phyloP scores from a whole-genome alignment of 2,329 filamentous ascomycete species.

The Curvularia spicifera region DNA sequence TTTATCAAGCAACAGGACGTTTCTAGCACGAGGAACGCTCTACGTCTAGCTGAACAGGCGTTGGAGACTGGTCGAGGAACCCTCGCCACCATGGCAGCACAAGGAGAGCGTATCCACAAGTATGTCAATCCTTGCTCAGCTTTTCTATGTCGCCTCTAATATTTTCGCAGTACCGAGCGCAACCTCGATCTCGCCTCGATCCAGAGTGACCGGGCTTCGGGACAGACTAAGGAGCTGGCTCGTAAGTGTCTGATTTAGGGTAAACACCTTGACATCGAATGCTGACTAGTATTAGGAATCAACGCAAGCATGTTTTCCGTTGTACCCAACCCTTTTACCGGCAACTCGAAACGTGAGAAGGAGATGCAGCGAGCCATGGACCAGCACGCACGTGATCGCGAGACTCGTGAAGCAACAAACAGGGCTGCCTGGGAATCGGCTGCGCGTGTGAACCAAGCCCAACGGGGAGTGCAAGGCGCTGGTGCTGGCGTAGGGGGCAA shows the following conservation, averaged over 20 bases:
- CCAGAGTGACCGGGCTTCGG: constrained; percentile 78
- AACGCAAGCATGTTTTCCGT: constrained; percentile 92
- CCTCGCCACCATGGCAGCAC: constrained; percentile 38
- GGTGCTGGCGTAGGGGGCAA: constrained; percentile 16
- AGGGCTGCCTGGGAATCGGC: constrained; percentile 55
- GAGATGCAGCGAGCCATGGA: constrained; percentile 66
- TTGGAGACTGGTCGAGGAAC: constrained; percentile 69
- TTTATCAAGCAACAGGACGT: constrained; percentile 77
- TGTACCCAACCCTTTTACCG: constrained; percentile 68
- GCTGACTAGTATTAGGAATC: constrained; percentile 52
- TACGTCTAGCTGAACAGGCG: constrained; percentile 66
- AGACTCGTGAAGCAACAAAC: constrained; percentile 62
- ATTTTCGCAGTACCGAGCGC: constrained; percentile 62
- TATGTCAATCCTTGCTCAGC: background rate
- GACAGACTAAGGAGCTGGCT: constrained; percentile 82
- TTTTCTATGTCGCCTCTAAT: constrained; percentile 12
- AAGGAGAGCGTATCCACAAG: constrained; percentile 48
- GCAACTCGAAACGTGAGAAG: constrained; percentile 62
- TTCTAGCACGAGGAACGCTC: constrained; percentile 71
- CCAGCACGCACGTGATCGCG: constrained; percentile 65
- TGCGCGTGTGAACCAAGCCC: constrained; percentile 34
- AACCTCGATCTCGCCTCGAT: constrained; percentile 81
- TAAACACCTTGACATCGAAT: too few species aligned
- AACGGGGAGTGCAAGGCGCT: constrained; percentile 23
- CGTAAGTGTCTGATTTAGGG: constrained; percentile 42